Base-by-base conservation (phyloP, 768 basidiomycete genomes). In the Russula virescens region DNA sequence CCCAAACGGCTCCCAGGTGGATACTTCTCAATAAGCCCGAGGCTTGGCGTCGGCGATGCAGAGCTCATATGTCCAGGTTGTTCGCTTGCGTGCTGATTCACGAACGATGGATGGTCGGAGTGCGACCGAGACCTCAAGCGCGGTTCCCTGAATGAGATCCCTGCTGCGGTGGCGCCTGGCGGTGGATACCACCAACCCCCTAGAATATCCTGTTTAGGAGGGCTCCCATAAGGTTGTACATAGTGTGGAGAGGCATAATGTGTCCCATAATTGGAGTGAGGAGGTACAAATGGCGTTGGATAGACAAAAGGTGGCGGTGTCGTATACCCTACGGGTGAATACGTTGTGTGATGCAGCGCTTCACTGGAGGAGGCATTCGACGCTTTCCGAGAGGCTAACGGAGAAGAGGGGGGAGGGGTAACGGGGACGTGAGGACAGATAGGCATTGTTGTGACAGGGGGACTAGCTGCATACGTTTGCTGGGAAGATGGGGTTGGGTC, bases 181-280 rank as follows among this genome's bases (percentile, higher is more conserved):
- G 76, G 76, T 23, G 81, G 68, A 64, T 83, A 84, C 77, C 80
- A 85, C 81, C 82, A 83, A 2, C 75, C 71, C n/a, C 78, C 78
- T 62, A 75, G 79, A n/a, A 71, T 71, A 6, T 80, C 81, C n/a
- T 71, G 69, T 6, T 76, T 75, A 2, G 48, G 47, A 58, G 62
- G 18, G 73, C 63, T n/a, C 70, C 68, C 11, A 68, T 54, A 67
- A 68, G 77, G 52, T 2, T 45, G 62, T n/a, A 72, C 31, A 64
- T 76, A 80, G 14, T 74, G 73, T 1, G 76, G 63, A 6, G 74
- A 68, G 19, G 72, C 54, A 62, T 76, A 80, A 26, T 74, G 81
- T 13, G 75, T 66, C 40, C 71, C 76, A 69, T 77, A 80, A 40
- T 75, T 54, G 46, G 77, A 73, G 1, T 76, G 70, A 6, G 72